Percentiles rank a stretch among this genome's conserved stretches.
phyloP scores from a whole-genome alignment of 73 alveolate genomes.

The Tetrahymena malaccensis region DNA sequence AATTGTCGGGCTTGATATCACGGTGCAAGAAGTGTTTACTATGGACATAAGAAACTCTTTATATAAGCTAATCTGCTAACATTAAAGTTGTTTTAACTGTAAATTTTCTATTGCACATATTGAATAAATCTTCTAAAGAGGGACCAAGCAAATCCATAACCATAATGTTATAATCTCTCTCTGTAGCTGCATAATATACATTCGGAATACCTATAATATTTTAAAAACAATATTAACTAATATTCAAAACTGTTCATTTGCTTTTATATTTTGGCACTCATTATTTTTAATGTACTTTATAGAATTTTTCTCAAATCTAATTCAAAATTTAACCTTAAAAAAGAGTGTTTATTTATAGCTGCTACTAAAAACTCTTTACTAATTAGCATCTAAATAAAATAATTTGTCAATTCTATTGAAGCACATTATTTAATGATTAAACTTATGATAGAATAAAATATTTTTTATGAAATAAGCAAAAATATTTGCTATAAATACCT shows the following conservation, averaged over 20 bases:
- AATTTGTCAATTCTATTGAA: not conserved
- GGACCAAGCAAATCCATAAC: conserved; percentile 62
- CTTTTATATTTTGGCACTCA: not conserved
- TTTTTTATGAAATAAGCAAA: not conserved
- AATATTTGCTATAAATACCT: not conserved
- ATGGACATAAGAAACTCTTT: conserved; percentile 72
- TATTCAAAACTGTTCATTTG: too few species aligned
- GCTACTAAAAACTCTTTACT: not conserved
- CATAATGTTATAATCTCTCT: conserved; percentile 55
- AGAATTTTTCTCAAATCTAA: not conserved
- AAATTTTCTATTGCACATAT: conserved; percentile 49
- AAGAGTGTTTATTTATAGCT: not conserved
- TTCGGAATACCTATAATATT: conserved; percentile 36
- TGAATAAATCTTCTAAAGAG: conserved; percentile 54
- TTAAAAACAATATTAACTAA: not conserved
- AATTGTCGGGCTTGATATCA: conserved; percentile 76
- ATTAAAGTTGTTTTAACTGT: conserved; percentile 48
- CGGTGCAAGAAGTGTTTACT: conserved; percentile 64
- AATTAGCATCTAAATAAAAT: too few species aligned
- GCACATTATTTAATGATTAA: too few species aligned
- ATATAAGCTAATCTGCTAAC: conserved; percentile 53
- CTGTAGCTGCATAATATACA: conserved; percentile 43
- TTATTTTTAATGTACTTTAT: not conserved
- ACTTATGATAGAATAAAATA: not conserved
- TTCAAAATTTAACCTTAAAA: too few species aligned